A percentile compares a stretch with the other conserved stretches of the same genome.
These are phyloP conservation scores for Penicillium parvum DNA, from an alignment of 495 filamentous ascomycete species.

Conservation along the genomic window DNA sequence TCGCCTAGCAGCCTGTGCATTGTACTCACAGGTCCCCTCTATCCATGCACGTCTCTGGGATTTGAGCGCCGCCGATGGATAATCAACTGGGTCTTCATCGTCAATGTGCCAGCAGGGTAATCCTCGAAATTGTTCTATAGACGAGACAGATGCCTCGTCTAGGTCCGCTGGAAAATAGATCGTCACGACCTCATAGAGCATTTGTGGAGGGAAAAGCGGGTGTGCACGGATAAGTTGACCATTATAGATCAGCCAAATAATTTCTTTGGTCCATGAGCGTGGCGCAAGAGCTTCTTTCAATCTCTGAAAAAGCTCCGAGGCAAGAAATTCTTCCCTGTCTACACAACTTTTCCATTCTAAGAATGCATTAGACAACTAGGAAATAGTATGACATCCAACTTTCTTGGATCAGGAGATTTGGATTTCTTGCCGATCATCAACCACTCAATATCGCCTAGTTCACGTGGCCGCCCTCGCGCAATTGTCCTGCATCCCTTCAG, in stretches of 20 bases:
- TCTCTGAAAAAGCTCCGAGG: conserved; percentile 1
- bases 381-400: conserved; percentile 1
- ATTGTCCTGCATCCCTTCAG: background rate
- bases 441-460: conserved; percentile 3
- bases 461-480: conserved; percentile 3
- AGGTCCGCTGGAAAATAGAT: conserved; percentile 6
- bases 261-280: conserved; percentile 5
- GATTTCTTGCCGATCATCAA: conserved; percentile 5
- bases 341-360: conserved; percentile 1
- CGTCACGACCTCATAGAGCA: conserved; percentile 6
- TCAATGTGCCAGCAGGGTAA: background rate
- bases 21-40: conserved; percentile 3
- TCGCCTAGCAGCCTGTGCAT: conserved; percentile 2
- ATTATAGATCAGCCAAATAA: background rate
- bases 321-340: conserved; percentile 4
- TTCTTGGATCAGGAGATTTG: background rate
- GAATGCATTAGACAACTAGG: conserved; percentile 1
- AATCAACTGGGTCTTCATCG: conserved; percentile 1
- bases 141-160: background rate
- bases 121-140: conserved; percentile 1
- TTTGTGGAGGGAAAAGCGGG: conserved; percentile 4
- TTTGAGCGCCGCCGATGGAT: conserved; percentile 1
- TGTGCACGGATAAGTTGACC: background rate
- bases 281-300: conserved; percentile 3
- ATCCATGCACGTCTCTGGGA: conserved; percentile 3